phyloP scores from a whole-genome alignment of 2,329 filamentous ascomycete genomes.

The Mycosphaerella sp. region DNA sequence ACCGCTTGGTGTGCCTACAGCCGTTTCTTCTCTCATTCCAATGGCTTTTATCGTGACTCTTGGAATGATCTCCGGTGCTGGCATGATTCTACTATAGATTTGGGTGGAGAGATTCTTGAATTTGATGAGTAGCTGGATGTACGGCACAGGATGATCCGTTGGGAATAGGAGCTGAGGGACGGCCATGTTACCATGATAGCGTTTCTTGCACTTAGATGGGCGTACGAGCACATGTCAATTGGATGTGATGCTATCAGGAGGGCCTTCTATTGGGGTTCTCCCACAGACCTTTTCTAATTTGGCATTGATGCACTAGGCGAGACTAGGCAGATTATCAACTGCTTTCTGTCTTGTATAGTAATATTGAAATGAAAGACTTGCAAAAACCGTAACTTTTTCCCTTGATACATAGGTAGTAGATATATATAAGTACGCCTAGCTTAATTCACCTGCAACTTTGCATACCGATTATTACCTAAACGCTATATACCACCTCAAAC shows the following conservation, averaged over 20 bases:
- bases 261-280: background rate
- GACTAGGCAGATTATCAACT: no score
- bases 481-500: no score
- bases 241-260: background rate
- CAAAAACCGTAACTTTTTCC: no score
- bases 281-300: background rate
- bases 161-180: background rate
- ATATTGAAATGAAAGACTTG: no score
- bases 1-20: slow-evolving; percentile 18
- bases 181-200: background rate
- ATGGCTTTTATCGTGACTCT: slow-evolving; percentile 25
- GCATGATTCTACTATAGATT: slow-evolving; percentile 32
- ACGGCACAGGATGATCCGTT: background rate
- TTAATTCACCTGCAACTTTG: no score
- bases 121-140: background rate
- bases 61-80: slow-evolving; percentile 28
- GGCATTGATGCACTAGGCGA: no score
- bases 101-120: background rate
- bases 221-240: background rate
- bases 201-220: background rate
- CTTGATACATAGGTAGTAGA: no score
- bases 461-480: no score
- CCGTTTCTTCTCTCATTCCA: slow-evolving; percentile 24
- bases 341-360: no score
- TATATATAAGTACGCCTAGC: no score